Percentiles rank a stretch among this genome's conserved stretches.
Evolutionary conservation across 139 green algal species (phyloP).

Genomic region (Picocystis salinarum): DNA sequence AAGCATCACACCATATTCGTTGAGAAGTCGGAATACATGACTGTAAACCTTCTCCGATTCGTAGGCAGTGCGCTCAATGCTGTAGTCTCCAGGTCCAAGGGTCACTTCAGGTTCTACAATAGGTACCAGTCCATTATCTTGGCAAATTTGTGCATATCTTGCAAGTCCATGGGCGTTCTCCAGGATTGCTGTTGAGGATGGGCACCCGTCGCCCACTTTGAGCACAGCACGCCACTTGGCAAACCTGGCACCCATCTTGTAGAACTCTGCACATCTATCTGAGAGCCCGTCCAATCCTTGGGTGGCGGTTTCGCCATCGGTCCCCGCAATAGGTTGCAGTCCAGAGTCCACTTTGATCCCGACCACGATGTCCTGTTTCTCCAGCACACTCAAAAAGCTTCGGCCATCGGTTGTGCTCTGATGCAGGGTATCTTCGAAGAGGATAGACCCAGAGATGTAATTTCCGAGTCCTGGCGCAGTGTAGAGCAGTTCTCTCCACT

Average conservation of each 20-base stretch:
- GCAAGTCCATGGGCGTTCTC: too few relatives aligned
- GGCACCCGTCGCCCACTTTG: slow-evolving; percentile 41
- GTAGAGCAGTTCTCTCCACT: background rate
- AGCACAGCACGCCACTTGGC: slow-evolving; percentile 86
- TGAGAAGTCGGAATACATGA: slow-evolving; percentile 61
- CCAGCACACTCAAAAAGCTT: background rate
- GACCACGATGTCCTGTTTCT: slow-evolving; percentile 3
- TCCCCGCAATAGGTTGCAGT: slow-evolving; percentile 2
- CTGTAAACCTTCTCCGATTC: slow-evolving; percentile 41
- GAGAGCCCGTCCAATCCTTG: slow-evolving; percentile 56
- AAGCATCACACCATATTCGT: slow-evolving; percentile 49
- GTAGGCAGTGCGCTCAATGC: too few relatives aligned
- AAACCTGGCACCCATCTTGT: slow-evolving; percentile 69
- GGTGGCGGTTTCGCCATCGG: slow-evolving; percentile 71
- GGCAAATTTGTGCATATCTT: slow-evolving; percentile 33
- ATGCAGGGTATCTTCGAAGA: slow-evolving; percentile 3
- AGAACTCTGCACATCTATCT: slow-evolving; percentile 44
- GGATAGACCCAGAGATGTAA: slow-evolving; percentile 4
- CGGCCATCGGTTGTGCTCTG: background rate
- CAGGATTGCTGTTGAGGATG: too few relatives aligned
- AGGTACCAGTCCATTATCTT: slow-evolving; percentile 24
- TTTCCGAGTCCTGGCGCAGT: slow-evolving; percentile 3
- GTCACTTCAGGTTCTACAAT: slow-evolving; percentile 35
- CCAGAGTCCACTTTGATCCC: slow-evolving; percentile 3
- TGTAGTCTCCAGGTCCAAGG: slow-evolving; percentile 23